Evolutionary conservation across 768 basidiomycete species (phyloP).

Genomic region (Cantharellus anzutake): DNA sequence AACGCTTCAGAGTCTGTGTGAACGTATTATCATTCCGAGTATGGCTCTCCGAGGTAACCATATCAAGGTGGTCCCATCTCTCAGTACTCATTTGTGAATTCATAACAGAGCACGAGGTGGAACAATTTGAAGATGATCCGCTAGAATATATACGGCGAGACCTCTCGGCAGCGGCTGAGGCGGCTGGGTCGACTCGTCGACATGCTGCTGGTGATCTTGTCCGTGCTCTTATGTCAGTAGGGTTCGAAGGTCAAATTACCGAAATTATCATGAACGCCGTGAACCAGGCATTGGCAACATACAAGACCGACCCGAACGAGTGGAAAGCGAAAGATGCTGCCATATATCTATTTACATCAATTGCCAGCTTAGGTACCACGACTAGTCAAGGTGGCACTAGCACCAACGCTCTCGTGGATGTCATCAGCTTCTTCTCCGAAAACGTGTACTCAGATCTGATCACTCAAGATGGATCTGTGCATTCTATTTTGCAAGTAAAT

Average conservation of each 20-base stretch:
- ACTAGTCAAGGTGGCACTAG: conserved; percentile 86
- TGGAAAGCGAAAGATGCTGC: conserved; percentile 94
- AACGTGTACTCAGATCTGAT: conserved; percentile 78
- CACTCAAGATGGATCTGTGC: conserved; percentile 42
- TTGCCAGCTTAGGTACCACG: conserved; percentile 80
- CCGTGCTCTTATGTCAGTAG: conserved; percentile 60
- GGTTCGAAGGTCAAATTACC: conserved; percentile 74
- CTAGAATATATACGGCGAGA: conserved; percentile 86
- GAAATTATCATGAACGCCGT: conserved; percentile 25
- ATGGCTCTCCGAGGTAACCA: conserved; percentile 46
- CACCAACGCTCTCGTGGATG: conserved; percentile 78
- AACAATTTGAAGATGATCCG: conserved; percentile 95
- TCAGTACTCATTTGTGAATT: background rate
- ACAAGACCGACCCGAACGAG: conserved; percentile 27
- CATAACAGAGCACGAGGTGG: conserved; percentile 56
- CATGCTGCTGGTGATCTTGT: conserved; percentile 94
- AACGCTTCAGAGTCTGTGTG: conserved; percentile 63
- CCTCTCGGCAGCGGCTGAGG: conserved; percentile 40
- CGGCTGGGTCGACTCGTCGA: conserved; percentile 67
- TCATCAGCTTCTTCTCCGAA: conserved; percentile 89
- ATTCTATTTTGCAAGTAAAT: conserved; percentile 88
- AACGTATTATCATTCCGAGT: conserved; percentile 89
- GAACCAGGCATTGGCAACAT: conserved; percentile 23
- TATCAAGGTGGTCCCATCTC: background rate
- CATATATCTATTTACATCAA: conserved; percentile 80